Evolutionary conservation across 2,329 filamentous ascomycete species (phyloP).

Genomic region (Cyphellophora europaea): DNA sequence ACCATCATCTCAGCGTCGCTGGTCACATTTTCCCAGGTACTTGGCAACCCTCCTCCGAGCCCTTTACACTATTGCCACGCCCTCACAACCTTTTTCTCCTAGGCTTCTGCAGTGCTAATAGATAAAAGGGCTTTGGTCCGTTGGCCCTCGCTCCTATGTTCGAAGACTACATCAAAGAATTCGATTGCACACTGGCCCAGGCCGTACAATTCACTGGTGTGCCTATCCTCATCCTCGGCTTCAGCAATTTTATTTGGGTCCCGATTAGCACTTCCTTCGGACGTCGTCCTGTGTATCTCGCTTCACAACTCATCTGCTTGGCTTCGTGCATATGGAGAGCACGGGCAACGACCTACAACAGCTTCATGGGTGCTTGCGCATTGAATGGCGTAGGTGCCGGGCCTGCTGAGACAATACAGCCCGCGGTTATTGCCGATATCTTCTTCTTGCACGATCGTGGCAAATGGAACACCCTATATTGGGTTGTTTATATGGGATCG

Average conservation of each 20-base stretch:
- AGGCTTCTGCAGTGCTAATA: too few species aligned
- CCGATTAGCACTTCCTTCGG: conserved; percentile 47
- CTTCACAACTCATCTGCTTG: conserved; percentile 44
- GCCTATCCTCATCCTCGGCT: conserved; percentile 48
- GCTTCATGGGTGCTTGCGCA: conserved; percentile 55
- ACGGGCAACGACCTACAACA: conserved; percentile 46
- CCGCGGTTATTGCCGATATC: conserved; percentile 54
- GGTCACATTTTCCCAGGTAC: not conserved
- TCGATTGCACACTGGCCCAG: conserved; percentile 42
- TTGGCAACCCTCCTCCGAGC: too few species aligned
- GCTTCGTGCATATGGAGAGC: conserved; percentile 50
- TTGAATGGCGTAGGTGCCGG: conserved; percentile 55
- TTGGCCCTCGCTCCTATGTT: conserved; percentile 52
- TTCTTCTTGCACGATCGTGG: conserved; percentile 58
- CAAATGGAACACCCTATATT: conserved; percentile 53
- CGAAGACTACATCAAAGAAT: conserved; percentile 46
- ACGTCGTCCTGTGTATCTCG: conserved; percentile 43
- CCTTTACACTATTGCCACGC: too few species aligned
- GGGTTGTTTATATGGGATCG: conserved; percentile 52
- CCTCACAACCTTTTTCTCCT: too few species aligned
- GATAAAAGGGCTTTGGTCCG: conserved; percentile 41
- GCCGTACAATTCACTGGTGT: conserved; percentile 50
- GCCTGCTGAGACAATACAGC: conserved; percentile 53
- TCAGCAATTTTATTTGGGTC: conserved; percentile 53
- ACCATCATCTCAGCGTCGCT: not conserved